Conservation (phyloP, 208 protist genomes). For the Acanthamoeba castellanii region DNA sequence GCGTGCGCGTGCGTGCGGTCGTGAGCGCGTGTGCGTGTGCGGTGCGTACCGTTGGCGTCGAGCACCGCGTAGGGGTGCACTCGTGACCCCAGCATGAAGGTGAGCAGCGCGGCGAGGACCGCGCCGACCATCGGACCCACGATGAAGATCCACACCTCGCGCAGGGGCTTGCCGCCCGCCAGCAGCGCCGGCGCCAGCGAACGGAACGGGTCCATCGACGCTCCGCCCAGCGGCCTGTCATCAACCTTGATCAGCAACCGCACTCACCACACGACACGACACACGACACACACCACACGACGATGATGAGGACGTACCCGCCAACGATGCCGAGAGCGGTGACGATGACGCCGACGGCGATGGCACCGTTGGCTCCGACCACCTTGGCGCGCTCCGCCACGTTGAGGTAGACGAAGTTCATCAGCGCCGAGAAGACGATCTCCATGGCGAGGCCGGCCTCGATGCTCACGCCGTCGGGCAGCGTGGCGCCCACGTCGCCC, state of each 20-base stretch:
- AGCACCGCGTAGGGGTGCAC: neutral
- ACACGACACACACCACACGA: too few relatives aligned
- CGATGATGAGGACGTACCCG: neutral
- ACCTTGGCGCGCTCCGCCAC: slow-evolving; percentile 39
- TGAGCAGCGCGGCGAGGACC: neutral
- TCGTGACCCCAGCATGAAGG: neutral
- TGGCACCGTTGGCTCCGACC: neutral
- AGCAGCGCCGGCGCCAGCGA: slow-evolving; percentile 45
- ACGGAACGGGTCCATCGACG: slow-evolving; percentile 7
- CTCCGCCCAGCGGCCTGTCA: neutral
- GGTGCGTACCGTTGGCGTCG: neutral
- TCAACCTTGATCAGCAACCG: neutral
- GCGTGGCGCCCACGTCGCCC: neutral
- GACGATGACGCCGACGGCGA: neutral
- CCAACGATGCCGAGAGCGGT: neutral
- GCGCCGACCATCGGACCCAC: neutral
- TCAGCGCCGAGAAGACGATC: neutral
- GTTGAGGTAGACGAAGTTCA: neutral
- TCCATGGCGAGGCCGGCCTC: neutral
- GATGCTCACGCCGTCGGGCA: neutral
- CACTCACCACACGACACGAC: too few relatives aligned
- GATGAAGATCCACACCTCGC: slow-evolving; percentile 39
- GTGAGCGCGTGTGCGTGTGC: too few relatives aligned
- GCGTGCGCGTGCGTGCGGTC: too few relatives aligned
- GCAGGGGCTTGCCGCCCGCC: neutral